Base-by-base conservation (phyloP, 2,329 filamentous ascomycete genomes). In the Aspergillus tubingensis region DNA sequence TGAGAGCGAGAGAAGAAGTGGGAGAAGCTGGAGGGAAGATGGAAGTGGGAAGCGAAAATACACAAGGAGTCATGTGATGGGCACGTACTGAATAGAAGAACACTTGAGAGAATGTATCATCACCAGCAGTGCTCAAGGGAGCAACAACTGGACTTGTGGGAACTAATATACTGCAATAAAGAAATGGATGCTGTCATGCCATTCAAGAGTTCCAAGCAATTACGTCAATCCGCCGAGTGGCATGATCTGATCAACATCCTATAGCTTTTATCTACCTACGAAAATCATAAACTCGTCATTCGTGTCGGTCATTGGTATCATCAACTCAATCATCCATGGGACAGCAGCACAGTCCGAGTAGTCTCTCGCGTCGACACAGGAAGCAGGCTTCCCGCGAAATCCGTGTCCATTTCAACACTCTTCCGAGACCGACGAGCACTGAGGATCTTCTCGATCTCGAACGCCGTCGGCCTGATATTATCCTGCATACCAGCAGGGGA, bases 401-500 rank as follows among this genome's bases (percentile, higher is more conserved):
- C 66, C 13, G 67, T 54, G 15, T 74, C 72, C 7, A 62, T 53
- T 11, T 74, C 72, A 5, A 62, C 57, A 38, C 71, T 73, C 25
- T 66, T 61, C 19, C 65, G 62, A 13, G 67, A 65, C 10, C 66
- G 62, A 8, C 67, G 63, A 44, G 68, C 25, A 38, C 70, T 72
- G 25, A 70, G 32, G 0, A 68, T 68, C 54, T 68, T 72, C 44
- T 74, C 68, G 54, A 71, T 65, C 43, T 72, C 66, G 49, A 72
- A 52, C 2, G 65, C 51, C 44, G 65, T 63, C 15, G 65, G 38
- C 7, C 57, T 54, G 32, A 19, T 17, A 6, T 27, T 43, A 3
- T 55, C 58, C 8, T 36, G 39, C 8, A 47, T 25, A 19, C 25
- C 19, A 21, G 25, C 8, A 25, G 27, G 27, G 8, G n/a, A 3